Base-by-base conservation (phyloP, 148 eudicot species). In the Chenopodium formosanum region DNA sequence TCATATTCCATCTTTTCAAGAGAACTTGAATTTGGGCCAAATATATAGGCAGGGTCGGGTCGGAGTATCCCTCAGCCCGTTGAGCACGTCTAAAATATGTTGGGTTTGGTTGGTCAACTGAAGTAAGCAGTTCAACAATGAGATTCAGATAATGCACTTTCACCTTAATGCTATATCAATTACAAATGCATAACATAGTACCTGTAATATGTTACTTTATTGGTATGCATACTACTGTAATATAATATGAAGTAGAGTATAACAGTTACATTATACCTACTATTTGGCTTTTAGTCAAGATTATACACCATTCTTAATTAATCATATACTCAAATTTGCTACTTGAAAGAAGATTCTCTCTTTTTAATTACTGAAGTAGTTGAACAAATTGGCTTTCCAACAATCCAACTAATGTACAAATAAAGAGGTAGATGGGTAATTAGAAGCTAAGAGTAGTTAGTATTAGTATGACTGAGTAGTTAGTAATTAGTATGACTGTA, bases 211-310 rank as follows among this genome's bases (percentile, higher is more conserved):
- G n/a, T 50, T 29, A 4, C 66, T 5, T 27, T 3, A 68, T 29
- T n/a, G 23, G 3, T 32, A 29, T 78, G 53, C 63, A n/a, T 48
- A 2, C 8, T 68, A 37, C 20, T 16, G n/a, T 4, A 4, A 31
- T 4, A 27, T 31, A 29, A 4, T 48, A 4, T 25, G 25, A 25
- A n/a, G 47, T 79, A 52, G 40, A 60, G 72, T 62, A 34, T 50
- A 78, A 74, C 74, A 83, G 63, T 76, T 83, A 79, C 78, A 66
- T 27, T 53, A 74, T 56, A 79, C 82, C 85, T 78, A 73, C 78
- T 73, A 27, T 70, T 46, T 70, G 73, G 58, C 60, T 70, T 47
- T 29, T 29, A 34, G n/a, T 70, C 13, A 12, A 19, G 70, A 19
- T 17, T 31, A 68, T 63, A 78, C 44, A 23, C 3, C 16, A 14